Percentiles rank a stretch among this genome's conserved stretches.
phyloP scores from a whole-genome alignment of 306 rosid species.

The Cucumis sativus region DNA sequence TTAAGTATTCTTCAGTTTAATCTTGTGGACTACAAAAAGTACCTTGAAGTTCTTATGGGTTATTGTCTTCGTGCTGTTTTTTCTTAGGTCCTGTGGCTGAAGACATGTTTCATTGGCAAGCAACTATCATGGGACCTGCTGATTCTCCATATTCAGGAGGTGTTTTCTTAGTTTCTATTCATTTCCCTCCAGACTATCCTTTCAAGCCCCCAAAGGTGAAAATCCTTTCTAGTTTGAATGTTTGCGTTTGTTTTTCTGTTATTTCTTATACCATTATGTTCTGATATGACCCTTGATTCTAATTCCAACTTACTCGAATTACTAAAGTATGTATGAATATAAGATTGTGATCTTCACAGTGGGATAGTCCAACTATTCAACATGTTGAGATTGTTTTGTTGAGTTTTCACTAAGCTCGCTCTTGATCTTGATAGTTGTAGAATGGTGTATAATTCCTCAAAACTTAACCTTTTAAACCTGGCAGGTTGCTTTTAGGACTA shows the following conservation, averaged over 20 bases:
- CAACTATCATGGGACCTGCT: slow-evolving; percentile 80
- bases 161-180: slow-evolving; percentile 68
- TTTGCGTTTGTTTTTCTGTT: not conserved
- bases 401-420: not conserved
- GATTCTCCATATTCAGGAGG: slow-evolving; percentile 86
- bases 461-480: not conserved
- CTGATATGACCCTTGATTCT: not conserved
- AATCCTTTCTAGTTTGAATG: not conserved
- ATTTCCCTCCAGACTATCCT: slow-evolving; percentile 83
- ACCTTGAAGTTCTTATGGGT: not conserved
- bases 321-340: not conserved
- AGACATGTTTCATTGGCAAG: slow-evolving; percentile 97
- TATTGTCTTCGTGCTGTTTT: not conserved
- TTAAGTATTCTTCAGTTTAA: not conserved
- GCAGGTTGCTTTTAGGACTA: slow-evolving; percentile 89
- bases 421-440: not conserved
- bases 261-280: not conserved
- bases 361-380: not conserved
- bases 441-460: not conserved
- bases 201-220: slow-evolving; percentile 89
- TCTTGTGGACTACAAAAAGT: not conserved
- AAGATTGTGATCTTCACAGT: not conserved
- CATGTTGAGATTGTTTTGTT: not conserved
- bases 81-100: slow-evolving; percentile 75
- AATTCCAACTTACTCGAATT: not conserved